Conservation (phyloP, 306 rosid species). For the Crotalaria pallida region DNA sequence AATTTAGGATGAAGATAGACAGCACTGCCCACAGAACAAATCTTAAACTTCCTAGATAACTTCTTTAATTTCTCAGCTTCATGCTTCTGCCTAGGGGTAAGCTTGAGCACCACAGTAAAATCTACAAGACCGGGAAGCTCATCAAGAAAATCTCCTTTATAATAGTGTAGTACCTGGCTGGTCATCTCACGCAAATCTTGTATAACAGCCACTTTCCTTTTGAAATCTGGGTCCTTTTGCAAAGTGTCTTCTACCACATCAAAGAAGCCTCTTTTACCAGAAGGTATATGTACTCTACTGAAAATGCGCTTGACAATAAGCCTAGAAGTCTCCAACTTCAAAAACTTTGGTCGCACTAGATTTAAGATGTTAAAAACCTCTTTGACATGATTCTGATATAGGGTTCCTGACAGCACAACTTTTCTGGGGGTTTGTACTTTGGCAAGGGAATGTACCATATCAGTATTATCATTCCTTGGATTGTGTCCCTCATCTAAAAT, state of each 20-base stretch:
- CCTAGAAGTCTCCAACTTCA: conserved; percentile 51
- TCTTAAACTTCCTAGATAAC: conserved; percentile 55
- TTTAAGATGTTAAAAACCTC: conserved; percentile 86
- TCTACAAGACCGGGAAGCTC: conserved; percentile 95
- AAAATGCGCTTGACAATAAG: conserved; percentile 68
- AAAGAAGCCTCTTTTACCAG: conserved; percentile 45
- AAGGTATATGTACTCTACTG: conserved; percentile 54
- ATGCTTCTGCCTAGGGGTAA: conserved; percentile 52
- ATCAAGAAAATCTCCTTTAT: conserved; percentile 91
- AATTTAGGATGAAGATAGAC: conserved; percentile 74
- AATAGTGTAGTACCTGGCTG: conserved; percentile 74
- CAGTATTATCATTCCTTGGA: conserved; percentile 86
- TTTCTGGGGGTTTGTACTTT: conserved; percentile 76
- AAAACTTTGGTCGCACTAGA: conserved; percentile 81
- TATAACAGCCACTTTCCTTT: conserved; percentile 69
- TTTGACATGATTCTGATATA: conserved; percentile 83
- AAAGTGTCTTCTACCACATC: conserved; percentile 74
- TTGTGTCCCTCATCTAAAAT: conserved; percentile 96
- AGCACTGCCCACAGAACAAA: conserved; percentile 71
- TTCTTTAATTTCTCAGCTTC: conserved; percentile 48
- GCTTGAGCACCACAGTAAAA: conserved; percentile 67
- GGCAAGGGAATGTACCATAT: conserved; percentile 71
- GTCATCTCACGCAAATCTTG: conserved; percentile 96
- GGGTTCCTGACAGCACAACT: conserved; percentile 89
- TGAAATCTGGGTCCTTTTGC: conserved; percentile 78